Conservation (phyloP, 768 basidiomycete genomes). For the Epithele typhae region DNA sequence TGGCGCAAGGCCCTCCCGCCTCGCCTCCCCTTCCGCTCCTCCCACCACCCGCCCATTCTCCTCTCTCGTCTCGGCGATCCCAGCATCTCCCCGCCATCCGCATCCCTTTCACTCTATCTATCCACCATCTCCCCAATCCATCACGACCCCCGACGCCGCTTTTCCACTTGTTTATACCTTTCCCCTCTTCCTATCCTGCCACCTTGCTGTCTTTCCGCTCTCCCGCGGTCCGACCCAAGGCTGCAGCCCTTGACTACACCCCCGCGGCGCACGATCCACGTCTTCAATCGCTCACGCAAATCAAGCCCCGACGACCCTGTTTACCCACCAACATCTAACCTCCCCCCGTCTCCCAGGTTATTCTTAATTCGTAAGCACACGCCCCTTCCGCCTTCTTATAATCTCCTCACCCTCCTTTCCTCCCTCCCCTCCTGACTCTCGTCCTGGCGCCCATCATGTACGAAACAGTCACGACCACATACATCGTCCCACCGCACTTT, state of each 20-base stretch:
- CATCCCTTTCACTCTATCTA: conserved; percentile 24
- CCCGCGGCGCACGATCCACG: conserved; percentile 26
- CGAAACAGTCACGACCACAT: conserved; percentile 57
- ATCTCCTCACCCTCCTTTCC: conserved; percentile 4
- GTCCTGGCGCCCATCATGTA: conserved; percentile 40
- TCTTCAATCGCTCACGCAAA: conserved; percentile 16
- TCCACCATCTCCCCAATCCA: conserved; percentile 32
- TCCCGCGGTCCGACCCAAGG: conserved; percentile 3
- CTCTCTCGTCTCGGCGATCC: conserved; percentile 13
- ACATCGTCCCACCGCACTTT: conserved; percentile 39
- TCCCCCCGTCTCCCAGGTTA: conserved; percentile 40
- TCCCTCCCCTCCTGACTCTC: conserved; percentile 23
- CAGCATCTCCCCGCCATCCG: background rate
- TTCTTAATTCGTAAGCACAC: conserved; percentile 44
- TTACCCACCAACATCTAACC: conserved; percentile 37
- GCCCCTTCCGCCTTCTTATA: conserved; percentile 1
- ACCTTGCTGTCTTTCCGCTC: conserved; percentile 20
- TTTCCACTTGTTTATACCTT: conserved; percentile 50
- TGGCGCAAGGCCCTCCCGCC: conserved; percentile 51
- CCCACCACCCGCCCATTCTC: conserved; percentile 10
- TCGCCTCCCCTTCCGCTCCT: conserved; percentile 52
- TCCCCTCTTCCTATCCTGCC: conserved; percentile 16
- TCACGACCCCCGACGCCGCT: conserved; percentile 54
- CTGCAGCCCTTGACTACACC: conserved; percentile 31
- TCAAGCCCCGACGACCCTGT: conserved; percentile 13